These are phyloP conservation scores for Aquilaria agallochum DNA, from an alignment of 441 rosid species.

Conservation along the genomic window DNA sequence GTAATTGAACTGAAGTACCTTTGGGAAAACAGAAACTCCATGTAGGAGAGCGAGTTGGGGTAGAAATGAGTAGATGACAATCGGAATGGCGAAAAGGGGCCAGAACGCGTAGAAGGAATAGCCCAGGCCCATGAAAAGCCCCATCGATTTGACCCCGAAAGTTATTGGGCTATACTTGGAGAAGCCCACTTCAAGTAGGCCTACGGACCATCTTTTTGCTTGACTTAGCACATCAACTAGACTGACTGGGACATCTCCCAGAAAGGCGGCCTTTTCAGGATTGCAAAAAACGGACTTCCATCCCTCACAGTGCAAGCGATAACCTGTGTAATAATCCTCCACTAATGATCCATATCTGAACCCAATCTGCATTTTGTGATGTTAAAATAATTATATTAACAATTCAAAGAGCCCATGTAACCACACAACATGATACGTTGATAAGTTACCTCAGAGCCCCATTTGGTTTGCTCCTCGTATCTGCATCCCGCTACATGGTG, in stretches of 20 bases:
- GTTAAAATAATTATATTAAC: too few species aligned
- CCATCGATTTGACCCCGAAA: constrained; percentile 36
- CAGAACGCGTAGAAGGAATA: constrained; percentile 41
- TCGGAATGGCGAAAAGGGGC: constrained; percentile 45
- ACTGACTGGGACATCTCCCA: constrained; percentile 44
- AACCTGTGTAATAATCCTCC: constrained; percentile 73
- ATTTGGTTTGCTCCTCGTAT: constrained; percentile 45
- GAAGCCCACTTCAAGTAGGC: constrained; percentile 46
- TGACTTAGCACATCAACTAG: constrained; percentile 47
- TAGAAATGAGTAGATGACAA: constrained; percentile 41
- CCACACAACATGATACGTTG: not conserved
- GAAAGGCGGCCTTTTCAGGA: constrained; percentile 54
- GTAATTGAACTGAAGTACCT: constrained; percentile 22
- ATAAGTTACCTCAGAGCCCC: constrained; percentile 58
- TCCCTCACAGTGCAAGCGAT: constrained; percentile 51
- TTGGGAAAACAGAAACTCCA: constrained; percentile 44
- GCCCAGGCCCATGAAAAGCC: constrained; percentile 34
- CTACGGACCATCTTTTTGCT: constrained; percentile 57
- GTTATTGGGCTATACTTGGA: constrained; percentile 31
- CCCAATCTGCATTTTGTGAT: constrained; percentile 43
- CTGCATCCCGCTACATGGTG: constrained; percentile 42
- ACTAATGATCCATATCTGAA: constrained; percentile 68
- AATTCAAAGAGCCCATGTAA: too few species aligned
- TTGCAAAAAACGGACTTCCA: constrained; percentile 60
- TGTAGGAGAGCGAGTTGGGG: constrained; percentile 58